Conservation (phyloP, 2,329 filamentous ascomycete genomes). For the Uncinocarpus reesii region DNA sequence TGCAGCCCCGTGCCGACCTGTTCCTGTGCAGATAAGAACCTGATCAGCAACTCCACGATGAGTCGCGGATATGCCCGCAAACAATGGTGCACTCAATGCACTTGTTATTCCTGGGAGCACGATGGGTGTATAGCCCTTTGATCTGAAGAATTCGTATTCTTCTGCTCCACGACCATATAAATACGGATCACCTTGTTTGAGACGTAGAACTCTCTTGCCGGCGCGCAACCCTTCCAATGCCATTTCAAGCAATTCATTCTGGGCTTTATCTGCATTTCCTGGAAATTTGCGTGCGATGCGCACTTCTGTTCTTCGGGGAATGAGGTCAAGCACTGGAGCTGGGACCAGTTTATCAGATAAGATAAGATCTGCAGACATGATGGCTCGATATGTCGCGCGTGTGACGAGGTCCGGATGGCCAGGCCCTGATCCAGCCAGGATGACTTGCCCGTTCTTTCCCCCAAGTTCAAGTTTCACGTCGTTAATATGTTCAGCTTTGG, state of each 20-base stretch:
- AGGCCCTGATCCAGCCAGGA: conserved; percentile 83
- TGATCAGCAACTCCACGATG: conserved; percentile 86
- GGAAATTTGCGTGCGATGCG: conserved; percentile 96
- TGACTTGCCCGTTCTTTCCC: conserved; percentile 53
- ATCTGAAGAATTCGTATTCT: conserved; percentile 74
- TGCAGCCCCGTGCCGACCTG: conserved; percentile 75
- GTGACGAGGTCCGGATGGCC: conserved; percentile 90
- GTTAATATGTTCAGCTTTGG: conserved; percentile 15
- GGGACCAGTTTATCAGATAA: conserved; percentile 52
- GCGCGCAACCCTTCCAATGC: conserved; percentile 58
- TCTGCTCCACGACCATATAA: conserved; percentile 92
- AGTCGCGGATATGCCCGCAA: conserved; percentile 77
- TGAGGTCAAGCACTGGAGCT: conserved; percentile 71
- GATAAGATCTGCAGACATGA: conserved; percentile 39
- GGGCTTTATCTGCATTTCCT: conserved; percentile 86
- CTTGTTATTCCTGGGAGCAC: conserved; percentile 88
- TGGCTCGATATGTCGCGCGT: conserved; percentile 43
- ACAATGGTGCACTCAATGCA: conserved; percentile 75
- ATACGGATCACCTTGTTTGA: conserved; percentile 96
- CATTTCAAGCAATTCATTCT: conserved; percentile 74
- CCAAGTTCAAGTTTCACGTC: conserved; percentile 10
- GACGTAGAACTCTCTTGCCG: conserved; percentile 71
- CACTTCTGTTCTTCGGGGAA: conserved; percentile 79
- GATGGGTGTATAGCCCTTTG: conserved; percentile 55
- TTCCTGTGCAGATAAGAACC: conserved; percentile 91